These are phyloP conservation scores for Globisporangium solare DNA, from an alignment of 352 stramenopile genomes.

Conservation along the genomic window DNA sequence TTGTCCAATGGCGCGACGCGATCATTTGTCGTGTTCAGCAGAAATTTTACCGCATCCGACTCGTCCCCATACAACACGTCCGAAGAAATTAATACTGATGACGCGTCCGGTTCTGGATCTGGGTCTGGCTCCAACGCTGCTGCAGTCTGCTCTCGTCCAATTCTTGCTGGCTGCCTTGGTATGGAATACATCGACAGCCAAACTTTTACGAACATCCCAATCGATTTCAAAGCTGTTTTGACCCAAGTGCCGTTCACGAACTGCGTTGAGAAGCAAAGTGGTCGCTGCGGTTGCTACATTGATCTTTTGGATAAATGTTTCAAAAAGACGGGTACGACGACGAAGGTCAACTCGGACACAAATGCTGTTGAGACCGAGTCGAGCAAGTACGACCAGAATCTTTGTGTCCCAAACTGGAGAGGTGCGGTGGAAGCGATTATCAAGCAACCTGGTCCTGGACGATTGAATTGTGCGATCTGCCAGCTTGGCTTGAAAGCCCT, in stretches of 20 bases:
- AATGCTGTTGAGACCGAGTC: slow-evolving; percentile 18
- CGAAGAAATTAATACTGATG: slow-evolving; percentile 15
- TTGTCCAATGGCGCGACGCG: slow-evolving; percentile 34
- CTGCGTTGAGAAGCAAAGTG: slow-evolving; percentile 52
- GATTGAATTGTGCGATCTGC: slow-evolving; percentile 75
- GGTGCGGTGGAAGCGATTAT: slow-evolving; percentile 45
- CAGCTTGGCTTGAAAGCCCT: slow-evolving; percentile 60
- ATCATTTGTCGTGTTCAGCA: slow-evolving; percentile 58
- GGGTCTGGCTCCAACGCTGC: slow-evolving; percentile 7
- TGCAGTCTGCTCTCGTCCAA: slow-evolving; percentile 45
- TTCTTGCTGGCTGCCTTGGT: slow-evolving; percentile 67
- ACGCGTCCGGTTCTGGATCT: slow-evolving; percentile 25
- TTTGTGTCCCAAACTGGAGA: slow-evolving; percentile 56
- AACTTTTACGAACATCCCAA: slow-evolving; percentile 43
- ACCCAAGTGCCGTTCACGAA: slow-evolving; percentile 61
- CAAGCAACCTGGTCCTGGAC: slow-evolving; percentile 39
- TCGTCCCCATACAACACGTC: slow-evolving; percentile 16
- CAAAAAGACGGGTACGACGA: slow-evolving; percentile 36
- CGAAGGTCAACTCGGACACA: slow-evolving; percentile 30
- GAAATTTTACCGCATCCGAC: slow-evolving; percentile 50
- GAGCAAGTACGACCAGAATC: slow-evolving; percentile 58
- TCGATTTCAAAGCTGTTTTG: slow-evolving; percentile 75
- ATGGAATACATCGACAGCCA: slow-evolving; percentile 36
- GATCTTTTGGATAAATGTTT: slow-evolving; percentile 67
- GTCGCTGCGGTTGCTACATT: slow-evolving; percentile 69